Base-by-base conservation (phyloP, 257 asterid species). In the Solanum lycopersicoides region DNA sequence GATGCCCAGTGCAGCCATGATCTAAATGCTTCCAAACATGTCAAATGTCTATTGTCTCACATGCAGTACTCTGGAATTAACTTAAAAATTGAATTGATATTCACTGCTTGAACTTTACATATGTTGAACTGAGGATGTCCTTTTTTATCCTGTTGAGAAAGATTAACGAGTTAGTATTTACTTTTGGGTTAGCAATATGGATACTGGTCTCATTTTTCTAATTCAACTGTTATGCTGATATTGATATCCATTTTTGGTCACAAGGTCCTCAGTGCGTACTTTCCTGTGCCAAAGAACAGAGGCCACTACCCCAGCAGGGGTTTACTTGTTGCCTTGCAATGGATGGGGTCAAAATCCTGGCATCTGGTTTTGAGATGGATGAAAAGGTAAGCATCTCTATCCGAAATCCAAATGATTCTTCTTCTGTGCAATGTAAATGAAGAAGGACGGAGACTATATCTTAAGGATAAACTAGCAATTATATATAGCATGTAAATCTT, bases 261-360 rank as follows among this genome's bases (percentile, higher is more conserved):
- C 73, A 92, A 97, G 99, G 99, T 90, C 98, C 99, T 79, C 98
- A 93, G 63, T 97, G 99, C 87, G 95, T 97, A 90, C 92, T 95
- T 86, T 93, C 94, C 50, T 97, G 99, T 90, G 97, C 99, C 44
- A 96, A 96, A 91, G 99, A 97, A 89, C 95, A 87, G n/a, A 92
- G 99, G 88, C 89, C 87, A 87, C 94, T 95, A 34, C 99, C 99
- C 85, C 91, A 89, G 89, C 96, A 92, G 83, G 97, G 93, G 68
- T 97, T 94, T 88, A 95, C 99, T 88, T 97, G 99, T 91, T 97
- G 99, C 93, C 97, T 97, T 91, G 99, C 97, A 56, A 93, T 97
- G 96, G 99, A 97, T 88, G 99, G 99, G 63, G 97, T 93, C 86
- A 95, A 93, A 90, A 83, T 97, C 89, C 95, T 94, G 84, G 92